phyloP scores from a whole-genome alignment of 2,329 filamentous ascomycete genomes.

The Verticillium klebahnii region DNA sequence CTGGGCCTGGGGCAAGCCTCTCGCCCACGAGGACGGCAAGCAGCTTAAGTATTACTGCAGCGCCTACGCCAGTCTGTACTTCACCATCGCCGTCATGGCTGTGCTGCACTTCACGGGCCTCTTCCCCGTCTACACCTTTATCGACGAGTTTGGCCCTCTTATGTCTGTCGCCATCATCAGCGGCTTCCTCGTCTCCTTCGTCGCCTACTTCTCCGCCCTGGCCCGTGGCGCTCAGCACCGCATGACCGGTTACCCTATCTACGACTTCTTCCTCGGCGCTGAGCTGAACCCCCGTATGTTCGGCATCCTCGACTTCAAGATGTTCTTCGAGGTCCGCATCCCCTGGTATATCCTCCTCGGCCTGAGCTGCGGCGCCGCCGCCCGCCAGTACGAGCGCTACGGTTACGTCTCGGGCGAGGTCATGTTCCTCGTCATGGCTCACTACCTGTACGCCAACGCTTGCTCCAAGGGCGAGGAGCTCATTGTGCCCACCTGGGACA shows the following conservation, averaged over 20 bases:
- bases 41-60: slow-evolving; percentile 95
- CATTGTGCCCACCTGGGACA: slow-evolving; percentile 79
- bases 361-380: slow-evolving; percentile 68
- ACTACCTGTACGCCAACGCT: slow-evolving; percentile 88
- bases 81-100: slow-evolving; percentile 69
- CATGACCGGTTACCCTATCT: slow-evolving; percentile 82
- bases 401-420: slow-evolving; percentile 86
- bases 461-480: slow-evolving; percentile 90
- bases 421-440: slow-evolving; percentile 78
- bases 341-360: slow-evolving; percentile 90
- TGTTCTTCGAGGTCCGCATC: slow-evolving; percentile 92
- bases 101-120: slow-evolving; percentile 74
- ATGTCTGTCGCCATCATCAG: slow-evolving; percentile 91
- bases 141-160: slow-evolving; percentile 92
- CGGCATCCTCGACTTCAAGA: slow-evolving; percentile 86
- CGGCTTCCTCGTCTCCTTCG: slow-evolving; percentile 75
- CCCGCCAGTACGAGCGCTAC: slow-evolving; percentile 78
- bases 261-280: slow-evolving; percentile 92
- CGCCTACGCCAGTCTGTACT: slow-evolving; percentile 80
- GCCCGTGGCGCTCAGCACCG: slow-evolving; percentile 79
- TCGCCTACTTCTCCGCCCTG: slow-evolving; percentile 83
- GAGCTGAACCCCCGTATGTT: slow-evolving; percentile 87
- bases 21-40: slow-evolving; percentile 76
- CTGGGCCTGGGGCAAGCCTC: slow-evolving; percentile 80
- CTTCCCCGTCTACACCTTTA: slow-evolving; percentile 85